Evolutionary conservation across 108 stramenopile species (phyloP), one percentile per base, ranked within the genome.

Genomic region (Nitzschia inconspicua): DNA sequence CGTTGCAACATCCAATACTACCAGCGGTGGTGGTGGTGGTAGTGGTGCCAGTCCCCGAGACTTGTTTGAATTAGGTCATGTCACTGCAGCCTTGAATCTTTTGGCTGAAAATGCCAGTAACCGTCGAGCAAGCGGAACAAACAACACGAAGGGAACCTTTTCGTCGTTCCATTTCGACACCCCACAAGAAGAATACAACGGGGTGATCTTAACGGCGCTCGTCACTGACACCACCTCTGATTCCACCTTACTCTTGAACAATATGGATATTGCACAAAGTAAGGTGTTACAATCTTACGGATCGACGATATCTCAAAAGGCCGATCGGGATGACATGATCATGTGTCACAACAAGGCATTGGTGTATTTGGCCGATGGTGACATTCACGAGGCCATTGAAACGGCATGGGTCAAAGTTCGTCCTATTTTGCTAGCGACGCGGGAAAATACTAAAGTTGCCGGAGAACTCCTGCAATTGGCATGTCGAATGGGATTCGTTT

Each of bases 1-100:
- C 11, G n/a, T 0, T 39, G 37, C 37, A 14, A n/a, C 14, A 39
- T 14, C 37, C 14, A 14, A 14, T 14, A 39, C 37, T 39, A 39
- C 37, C 11, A 11, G 37, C n/a, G n/a, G 14, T 0, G 0, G 14
- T 39, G n/a, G 37, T 11, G 14, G 37, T 39, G 37, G 37, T 14
- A n/a, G 37, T 39, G 37, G 14, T 39, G n/a, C n/a, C 37, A 0
- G 32, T 40, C 3, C 48, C 25, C 8, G 48, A 20, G 65, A 65
- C 16, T 27, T 79, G 9, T 79, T 73, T 60, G 68, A 70, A 31
- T 58, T 70, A 23, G 78, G 78, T 14, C 68, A 79, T 47, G 26
- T 72, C n/a, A 32, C 42, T 20, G 78, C 68, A 13, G 78, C 78
- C n/a, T 60, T 73, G 60, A 28, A 37, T 36, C 6, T 26, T 18